phyloP scores from a whole-genome alignment of 1,139 yeast genomes.

The Geotrichum australiense region DNA sequence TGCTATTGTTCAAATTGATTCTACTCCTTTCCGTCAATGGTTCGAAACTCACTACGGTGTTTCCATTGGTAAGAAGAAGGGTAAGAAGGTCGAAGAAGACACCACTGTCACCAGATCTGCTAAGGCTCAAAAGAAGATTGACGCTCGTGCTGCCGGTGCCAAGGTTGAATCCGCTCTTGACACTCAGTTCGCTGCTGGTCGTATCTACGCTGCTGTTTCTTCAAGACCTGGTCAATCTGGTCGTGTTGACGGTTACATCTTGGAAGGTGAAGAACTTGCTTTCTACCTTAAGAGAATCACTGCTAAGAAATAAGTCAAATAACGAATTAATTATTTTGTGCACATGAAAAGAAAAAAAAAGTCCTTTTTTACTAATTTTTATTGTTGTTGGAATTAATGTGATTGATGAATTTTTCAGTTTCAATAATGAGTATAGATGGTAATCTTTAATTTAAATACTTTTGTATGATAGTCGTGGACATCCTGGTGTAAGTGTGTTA shows the following conservation, averaged over 20 bases:
- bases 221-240: slow-evolving; percentile 99
- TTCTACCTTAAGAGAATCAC: slow-evolving; percentile 99
- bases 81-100: slow-evolving; percentile 34
- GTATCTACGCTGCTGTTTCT: slow-evolving; percentile 96
- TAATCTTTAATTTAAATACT: too few species aligned
- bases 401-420: too few species aligned
- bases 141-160: slow-evolving; percentile 80
- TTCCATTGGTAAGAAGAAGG: slow-evolving; percentile 76
- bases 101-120: slow-evolving; percentile 51
- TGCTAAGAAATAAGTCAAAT: slow-evolving; percentile 79
- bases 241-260: slow-evolving; percentile 99
- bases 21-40: slow-evolving; percentile 99
- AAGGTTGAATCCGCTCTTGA: slow-evolving; percentile 87
- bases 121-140: slow-evolving; percentile 85
- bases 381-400: not conserved
- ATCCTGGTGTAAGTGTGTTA: too few species aligned
- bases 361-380: not conserved
- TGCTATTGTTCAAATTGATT: slow-evolving; percentile 98
- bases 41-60: slow-evolving; percentile 97
- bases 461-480: too few species aligned
- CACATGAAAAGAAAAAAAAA: slow-evolving; percentile 2
- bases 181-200: slow-evolving; percentile 68
- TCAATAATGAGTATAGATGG: too few species aligned
- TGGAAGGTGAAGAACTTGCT: slow-evolving; percentile 99
- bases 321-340: not conserved